phyloP scores from a whole-genome alignment of 2,329 filamentous ascomycete genomes.

The Sporothrix pallida region DNA sequence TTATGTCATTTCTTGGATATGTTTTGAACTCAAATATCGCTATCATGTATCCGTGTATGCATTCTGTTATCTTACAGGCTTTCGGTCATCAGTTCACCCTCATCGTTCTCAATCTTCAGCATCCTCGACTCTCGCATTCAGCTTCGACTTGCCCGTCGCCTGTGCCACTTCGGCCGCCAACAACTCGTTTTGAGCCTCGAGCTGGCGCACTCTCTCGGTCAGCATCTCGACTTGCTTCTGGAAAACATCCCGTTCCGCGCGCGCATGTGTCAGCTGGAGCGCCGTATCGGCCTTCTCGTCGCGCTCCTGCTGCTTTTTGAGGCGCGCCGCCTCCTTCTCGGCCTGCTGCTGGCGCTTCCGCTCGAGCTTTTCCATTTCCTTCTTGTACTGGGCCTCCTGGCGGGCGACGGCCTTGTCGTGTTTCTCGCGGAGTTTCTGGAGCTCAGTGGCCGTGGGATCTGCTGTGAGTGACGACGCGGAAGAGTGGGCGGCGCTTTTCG shows the following conservation, averaged over 20 bases:
- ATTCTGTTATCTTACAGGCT: neutral
- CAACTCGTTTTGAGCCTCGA: constrained; percentile 66
- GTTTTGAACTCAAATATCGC: neutral
- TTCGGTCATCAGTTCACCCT: neutral
- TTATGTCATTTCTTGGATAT: neutral
- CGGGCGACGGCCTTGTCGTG: constrained; percentile 68
- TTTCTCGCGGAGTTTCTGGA: constrained; percentile 66
- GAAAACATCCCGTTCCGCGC: constrained; percentile 59
- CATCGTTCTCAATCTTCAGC: neutral
- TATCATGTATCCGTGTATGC: constrained; percentile 5
- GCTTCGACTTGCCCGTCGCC: constrained; percentile 3
- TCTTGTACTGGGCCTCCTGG: constrained; percentile 69
- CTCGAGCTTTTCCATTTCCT: constrained; percentile 68
- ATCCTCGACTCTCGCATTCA: constrained; percentile 5
- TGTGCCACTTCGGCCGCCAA: constrained; percentile 57
- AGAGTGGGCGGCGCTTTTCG: neutral
- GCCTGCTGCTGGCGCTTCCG: constrained; percentile 67
- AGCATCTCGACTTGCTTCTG: constrained; percentile 60
- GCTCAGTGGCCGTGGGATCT: constrained; percentile 38
- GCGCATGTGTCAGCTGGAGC: constrained; percentile 56
- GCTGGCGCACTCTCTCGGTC: constrained; percentile 59
- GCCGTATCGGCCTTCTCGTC: constrained; percentile 58
- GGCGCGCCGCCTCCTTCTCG: constrained; percentile 60
- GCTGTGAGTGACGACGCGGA: neutral
- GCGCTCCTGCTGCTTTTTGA: constrained; percentile 57